phyloP scores from a whole-genome alignment of 2,329 filamentous ascomycete genomes.

The Paecilomyces variotii region DNA sequence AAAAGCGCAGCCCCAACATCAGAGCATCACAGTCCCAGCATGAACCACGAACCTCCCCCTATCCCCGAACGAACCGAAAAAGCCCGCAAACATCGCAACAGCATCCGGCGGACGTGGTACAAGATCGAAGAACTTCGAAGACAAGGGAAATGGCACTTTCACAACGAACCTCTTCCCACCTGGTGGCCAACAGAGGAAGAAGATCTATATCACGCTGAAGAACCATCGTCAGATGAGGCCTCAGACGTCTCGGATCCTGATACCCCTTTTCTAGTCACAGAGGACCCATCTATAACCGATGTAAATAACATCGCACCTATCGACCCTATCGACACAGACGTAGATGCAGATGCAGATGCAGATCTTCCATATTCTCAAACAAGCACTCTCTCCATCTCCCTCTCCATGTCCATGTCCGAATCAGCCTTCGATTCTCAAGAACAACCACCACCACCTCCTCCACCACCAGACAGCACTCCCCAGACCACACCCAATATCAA shows the following conservation, averaged over 20 bases:
- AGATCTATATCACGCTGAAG: constrained; percentile 1
- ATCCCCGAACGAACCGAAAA: not conserved
- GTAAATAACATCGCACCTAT: not conserved
- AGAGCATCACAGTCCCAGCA: not conserved
- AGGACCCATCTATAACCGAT: not conserved
- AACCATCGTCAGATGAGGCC: not conserved
- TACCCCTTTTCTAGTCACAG: too few species aligned
- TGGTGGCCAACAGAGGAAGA: constrained; percentile 14
- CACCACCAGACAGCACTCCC: not conserved
- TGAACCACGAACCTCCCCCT: not conserved
- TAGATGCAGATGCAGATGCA: not conserved
- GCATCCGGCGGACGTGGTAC: not conserved
- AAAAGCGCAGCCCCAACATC: not conserved
- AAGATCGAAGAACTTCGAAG: not conserved
- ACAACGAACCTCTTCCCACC: constrained; percentile 21
- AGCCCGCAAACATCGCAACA: not conserved
- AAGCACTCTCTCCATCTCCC: constrained; percentile 13
- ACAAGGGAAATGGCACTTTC: constrained; percentile 4
- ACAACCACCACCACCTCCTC: not conserved
- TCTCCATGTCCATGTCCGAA: constrained; percentile 13
- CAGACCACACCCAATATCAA: constrained; percentile 1
- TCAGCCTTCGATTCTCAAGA: constrained; percentile 19
- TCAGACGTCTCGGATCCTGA: not conserved
- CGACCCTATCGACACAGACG: not conserved
- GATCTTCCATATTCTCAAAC: constrained; percentile 6